Evolutionary conservation across 768 basidiomycete genomes (phyloP).

Genomic region (Artomyces pyxidatus): DNA sequence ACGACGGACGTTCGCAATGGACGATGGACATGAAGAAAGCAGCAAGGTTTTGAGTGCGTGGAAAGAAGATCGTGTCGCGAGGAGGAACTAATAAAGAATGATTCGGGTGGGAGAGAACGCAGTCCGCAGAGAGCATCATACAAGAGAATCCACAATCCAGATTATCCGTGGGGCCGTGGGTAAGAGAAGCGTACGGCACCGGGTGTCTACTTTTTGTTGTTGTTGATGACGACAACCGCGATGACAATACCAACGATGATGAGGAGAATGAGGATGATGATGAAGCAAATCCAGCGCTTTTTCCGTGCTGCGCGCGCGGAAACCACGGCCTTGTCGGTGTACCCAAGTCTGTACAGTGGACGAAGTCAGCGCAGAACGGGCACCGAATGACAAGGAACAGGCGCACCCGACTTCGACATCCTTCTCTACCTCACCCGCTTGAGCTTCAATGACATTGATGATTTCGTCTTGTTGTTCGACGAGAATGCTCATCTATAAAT

Average conservation of each 20-base stretch:
- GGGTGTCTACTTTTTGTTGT: constrained; percentile 27
- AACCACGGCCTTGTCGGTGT: constrained; percentile 80
- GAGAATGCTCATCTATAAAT: constrained; percentile 77
- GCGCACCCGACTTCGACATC: constrained; percentile 81
- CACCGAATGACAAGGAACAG: background rate
- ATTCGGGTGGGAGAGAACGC: too few relatives aligned
- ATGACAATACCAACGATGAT: constrained; percentile 61
- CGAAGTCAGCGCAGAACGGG: background rate
- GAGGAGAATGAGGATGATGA: constrained; percentile 54
- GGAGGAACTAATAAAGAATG: too few relatives aligned
- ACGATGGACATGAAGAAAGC: too few relatives aligned
- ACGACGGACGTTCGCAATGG: too few relatives aligned
- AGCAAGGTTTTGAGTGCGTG: too few relatives aligned
- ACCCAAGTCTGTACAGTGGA: constrained; percentile 48
- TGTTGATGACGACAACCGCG: constrained; percentile 44
- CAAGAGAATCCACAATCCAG: too few relatives aligned
- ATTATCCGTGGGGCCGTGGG: too few relatives aligned
- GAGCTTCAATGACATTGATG: constrained; percentile 73
- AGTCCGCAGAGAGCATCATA: too few relatives aligned
- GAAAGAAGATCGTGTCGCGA: too few relatives aligned
- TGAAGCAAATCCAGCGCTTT: constrained; percentile 97
- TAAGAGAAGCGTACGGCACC: too few relatives aligned
- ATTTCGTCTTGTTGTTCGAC: constrained; percentile 93
- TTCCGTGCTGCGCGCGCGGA: constrained; percentile 85
- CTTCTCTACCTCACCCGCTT: constrained; percentile 66